Evolutionary conservation across 768 basidiomycete genomes (phyloP), one percentile per base, ranked within the genome.

Genomic region (Phaeotremella fagi): DNA sequence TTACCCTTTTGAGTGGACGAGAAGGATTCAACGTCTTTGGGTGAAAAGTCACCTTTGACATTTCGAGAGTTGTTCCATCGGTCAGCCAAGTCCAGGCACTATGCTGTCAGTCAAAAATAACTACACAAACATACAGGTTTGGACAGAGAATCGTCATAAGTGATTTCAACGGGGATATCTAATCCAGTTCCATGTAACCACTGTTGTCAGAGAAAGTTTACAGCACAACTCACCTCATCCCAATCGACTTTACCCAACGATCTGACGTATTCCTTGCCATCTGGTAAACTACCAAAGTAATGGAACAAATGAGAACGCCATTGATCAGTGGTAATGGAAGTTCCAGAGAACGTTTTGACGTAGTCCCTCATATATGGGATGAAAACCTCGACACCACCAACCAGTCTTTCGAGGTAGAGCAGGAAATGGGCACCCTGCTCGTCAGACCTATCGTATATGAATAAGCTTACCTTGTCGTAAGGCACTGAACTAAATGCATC

Each of bases 171-270:
- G 0, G 88, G 88, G 11, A 94, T 80, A 55, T 81, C 77, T 4
- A 79, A 59, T 2, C 90, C 88, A 70, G 87, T 84, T 29, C 90
- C 90, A 59, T 85, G 82, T 28, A 94, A 74, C 90, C 90, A 94
- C 60, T 64, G n/a, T n/a, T n/a, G n/a, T n/a, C n/a, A n/a, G n/a
- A 26, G 23, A 31, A 33, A 7, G 16, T n/a, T 25, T 23, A 54
- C 37, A 58, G 57, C 43, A 23, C 45, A 22, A 74, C 83, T 59
- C 63, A 86, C 88, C 27, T 52, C 71, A 68, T 90, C 74, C 86
- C 88, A 94, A 63, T 87, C 81, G 38, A 92, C 77, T 44, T 75
- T 80, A 36, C 63, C 65, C 28, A 94, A 78, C 1, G 78, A 79
- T 58, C 82, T 79, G 58, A 85, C 75, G 64, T 85, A 84, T 52